Evolutionary conservation across 2,329 filamentous ascomycete species (phyloP).

Genomic region (Alternaria burnsii): DNA sequence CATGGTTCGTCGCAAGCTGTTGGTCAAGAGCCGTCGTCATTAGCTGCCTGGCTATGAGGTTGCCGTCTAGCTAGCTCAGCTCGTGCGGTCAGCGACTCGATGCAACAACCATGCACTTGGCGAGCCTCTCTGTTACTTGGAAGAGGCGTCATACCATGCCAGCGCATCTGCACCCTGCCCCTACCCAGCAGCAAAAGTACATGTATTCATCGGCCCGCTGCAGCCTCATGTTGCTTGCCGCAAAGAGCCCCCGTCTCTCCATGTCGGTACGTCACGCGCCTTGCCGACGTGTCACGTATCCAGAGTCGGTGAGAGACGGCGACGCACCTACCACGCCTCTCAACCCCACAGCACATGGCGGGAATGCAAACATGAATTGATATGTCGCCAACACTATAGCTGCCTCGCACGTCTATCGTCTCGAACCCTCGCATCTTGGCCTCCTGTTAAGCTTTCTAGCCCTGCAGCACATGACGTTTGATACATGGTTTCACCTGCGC

Average conservation of each 20-base stretch:
- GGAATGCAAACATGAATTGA: background rate
- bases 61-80: slow-evolving; percentile 20
- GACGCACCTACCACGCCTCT: background rate
- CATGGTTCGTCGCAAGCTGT: slow-evolving; percentile 34
- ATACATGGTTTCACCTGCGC: slow-evolving; percentile 16
- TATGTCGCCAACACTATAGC: background rate
- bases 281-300: slow-evolving; percentile 9
- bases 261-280: slow-evolving; percentile 25
- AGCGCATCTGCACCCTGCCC: slow-evolving; percentile 18
- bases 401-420: slow-evolving; percentile 3
- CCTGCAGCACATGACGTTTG: slow-evolving; percentile 14
- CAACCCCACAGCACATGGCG: background rate
- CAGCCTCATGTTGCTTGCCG: background rate
- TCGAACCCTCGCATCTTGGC: slow-evolving; percentile 2
- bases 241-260: background rate
- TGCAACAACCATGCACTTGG: slow-evolving; percentile 21
- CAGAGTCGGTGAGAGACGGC: slow-evolving; percentile 8
- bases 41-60: slow-evolving; percentile 7
- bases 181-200: slow-evolving; percentile 1
- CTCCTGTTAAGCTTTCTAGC: slow-evolving; percentile 5
- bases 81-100: slow-evolving; percentile 29
- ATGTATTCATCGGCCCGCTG: background rate
- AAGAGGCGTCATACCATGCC: slow-evolving; percentile 21
- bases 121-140: slow-evolving; percentile 13
- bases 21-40: slow-evolving; percentile 13